These are phyloP conservation scores for Neonectria coccinea DNA, from an alignment of 2,329 filamentous ascomycete species.

Conservation along the genomic window DNA sequence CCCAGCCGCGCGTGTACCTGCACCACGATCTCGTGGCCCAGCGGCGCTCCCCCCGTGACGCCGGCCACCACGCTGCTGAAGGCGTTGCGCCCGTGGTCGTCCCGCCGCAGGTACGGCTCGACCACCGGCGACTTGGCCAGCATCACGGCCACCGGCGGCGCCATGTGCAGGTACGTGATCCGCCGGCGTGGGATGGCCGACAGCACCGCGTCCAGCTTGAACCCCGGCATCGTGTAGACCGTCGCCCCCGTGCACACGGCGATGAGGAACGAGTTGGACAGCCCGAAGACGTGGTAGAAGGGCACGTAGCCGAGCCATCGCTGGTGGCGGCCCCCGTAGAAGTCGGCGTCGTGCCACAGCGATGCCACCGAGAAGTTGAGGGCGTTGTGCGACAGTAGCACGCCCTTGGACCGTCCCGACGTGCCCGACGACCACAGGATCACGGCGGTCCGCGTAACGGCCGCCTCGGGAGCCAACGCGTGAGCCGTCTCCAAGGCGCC, in stretches of 20 bases:
- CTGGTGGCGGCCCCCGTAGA: conserved; percentile 52
- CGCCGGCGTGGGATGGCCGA: conserved; percentile 68
- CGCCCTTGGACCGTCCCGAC: conserved; percentile 80
- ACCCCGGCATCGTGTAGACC: conserved; percentile 77
- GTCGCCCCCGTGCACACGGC: conserved; percentile 64
- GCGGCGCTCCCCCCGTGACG: conserved; percentile 73
- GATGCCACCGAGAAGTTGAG: conserved; percentile 67
- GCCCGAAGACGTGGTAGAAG: conserved; percentile 75
- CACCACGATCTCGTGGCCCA: conserved; percentile 64
- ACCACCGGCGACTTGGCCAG: conserved; percentile 78
- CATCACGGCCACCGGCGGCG: conserved; percentile 77
- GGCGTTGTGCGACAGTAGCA: conserved; percentile 77
- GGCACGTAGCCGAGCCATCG: conserved; percentile 73
- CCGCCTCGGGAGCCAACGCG: conserved; percentile 49
- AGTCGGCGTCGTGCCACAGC: conserved; percentile 63
- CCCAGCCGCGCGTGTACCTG: conserved; percentile 72
- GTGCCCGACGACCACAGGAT: conserved; percentile 68
- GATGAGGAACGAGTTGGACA: conserved; percentile 68
- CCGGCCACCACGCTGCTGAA: conserved; percentile 67
- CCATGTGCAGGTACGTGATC: conserved; percentile 74
- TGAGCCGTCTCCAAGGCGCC: conserved; percentile 58
- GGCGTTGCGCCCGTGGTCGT: conserved; percentile 59
- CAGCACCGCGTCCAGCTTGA: conserved; percentile 75
- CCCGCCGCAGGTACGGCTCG: conserved; percentile 66
- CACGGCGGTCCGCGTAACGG: conserved; percentile 67